A percentile compares a stretch with the other conserved stretches of the same genome.
Evolutionary conservation across 345 rosid species (phyloP).

Genomic region (Draba incana): DNA sequence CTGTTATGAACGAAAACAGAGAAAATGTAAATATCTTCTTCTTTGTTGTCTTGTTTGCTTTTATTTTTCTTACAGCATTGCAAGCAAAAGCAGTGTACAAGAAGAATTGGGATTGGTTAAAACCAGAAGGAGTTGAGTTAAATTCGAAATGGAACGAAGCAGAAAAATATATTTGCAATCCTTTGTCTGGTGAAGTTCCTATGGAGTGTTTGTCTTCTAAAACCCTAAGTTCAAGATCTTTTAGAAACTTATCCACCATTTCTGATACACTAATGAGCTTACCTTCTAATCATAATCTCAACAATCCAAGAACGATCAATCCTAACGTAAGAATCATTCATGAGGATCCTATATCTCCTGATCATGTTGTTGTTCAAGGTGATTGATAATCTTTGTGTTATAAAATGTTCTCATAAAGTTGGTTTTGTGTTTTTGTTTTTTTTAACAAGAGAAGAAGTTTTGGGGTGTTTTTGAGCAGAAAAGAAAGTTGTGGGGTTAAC

Average conservation of each 20-base stretch:
- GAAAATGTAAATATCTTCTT: neutral
- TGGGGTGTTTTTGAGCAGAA: conserved; percentile 43
- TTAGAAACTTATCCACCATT: conserved; percentile 53
- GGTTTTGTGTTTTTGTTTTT: neutral
- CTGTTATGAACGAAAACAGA: neutral
- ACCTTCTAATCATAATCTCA: conserved; percentile 43
- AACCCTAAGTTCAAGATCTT: conserved; percentile 66
- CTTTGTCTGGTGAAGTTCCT: conserved; percentile 84
- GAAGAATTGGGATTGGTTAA: conserved; percentile 59
- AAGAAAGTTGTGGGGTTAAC: conserved; percentile 52
- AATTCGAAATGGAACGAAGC: conserved; percentile 93
- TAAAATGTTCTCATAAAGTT: neutral
- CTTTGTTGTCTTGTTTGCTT: neutral
- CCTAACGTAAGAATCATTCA: conserved; percentile 21
- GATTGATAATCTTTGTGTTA: neutral
- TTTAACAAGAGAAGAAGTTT: neutral
- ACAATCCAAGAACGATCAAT: conserved; percentile 40
- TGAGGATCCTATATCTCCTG: neutral
- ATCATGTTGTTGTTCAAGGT: conserved; percentile 21
- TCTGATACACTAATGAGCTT: conserved; percentile 66
- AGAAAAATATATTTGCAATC: conserved; percentile 84
- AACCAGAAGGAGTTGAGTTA: conserved; percentile 71
- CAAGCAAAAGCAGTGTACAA: conserved; percentile 55
- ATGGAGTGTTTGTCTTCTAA: conserved; percentile 83
- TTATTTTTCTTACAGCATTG: conserved; percentile 54